These are phyloP conservation scores for Babesia bovis DNA, from an alignment of 169 alveolate species.

Conservation along the genomic window DNA sequence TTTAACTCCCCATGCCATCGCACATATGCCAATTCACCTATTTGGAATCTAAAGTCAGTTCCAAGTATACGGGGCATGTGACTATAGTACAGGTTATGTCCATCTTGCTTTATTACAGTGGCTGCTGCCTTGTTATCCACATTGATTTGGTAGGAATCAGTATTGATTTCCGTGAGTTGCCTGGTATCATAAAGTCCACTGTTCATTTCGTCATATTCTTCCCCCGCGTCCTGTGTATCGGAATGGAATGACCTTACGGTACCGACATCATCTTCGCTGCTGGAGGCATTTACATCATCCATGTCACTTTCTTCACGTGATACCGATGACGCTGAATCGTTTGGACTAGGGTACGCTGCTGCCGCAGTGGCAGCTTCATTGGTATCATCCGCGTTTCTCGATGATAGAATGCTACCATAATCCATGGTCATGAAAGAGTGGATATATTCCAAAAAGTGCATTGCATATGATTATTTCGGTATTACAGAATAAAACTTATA, in stretches of 20 bases:
- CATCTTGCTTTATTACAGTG: constrained; percentile 25
- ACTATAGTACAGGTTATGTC: constrained; percentile 46
- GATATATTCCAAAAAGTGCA: no score
- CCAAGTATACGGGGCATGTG: constrained; percentile 54
- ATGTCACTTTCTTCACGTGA: neutral
- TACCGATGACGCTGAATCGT: no score
- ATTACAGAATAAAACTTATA: no score
- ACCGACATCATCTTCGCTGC: neutral
- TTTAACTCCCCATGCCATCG: constrained; percentile 54
- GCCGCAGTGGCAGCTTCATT: no score
- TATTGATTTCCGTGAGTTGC: neutral
- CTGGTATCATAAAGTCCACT: neutral
- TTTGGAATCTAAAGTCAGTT: constrained; percentile 44
- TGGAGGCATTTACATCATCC: neutral
- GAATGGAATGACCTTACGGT: neutral
- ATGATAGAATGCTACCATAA: no score
- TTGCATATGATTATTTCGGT: no score
- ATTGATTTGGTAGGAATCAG: constrained; percentile 13
- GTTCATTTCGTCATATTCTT: neutral
- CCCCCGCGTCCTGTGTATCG: neutral
- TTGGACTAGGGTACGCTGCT: no score
- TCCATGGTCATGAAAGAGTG: no score
- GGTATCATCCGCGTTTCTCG: no score
- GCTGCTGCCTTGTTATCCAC: constrained; percentile 7
- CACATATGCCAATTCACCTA: constrained; percentile 58